phyloP scores from a whole-genome alignment of 164 flowering plant genomes.

The Piper betle region DNA sequence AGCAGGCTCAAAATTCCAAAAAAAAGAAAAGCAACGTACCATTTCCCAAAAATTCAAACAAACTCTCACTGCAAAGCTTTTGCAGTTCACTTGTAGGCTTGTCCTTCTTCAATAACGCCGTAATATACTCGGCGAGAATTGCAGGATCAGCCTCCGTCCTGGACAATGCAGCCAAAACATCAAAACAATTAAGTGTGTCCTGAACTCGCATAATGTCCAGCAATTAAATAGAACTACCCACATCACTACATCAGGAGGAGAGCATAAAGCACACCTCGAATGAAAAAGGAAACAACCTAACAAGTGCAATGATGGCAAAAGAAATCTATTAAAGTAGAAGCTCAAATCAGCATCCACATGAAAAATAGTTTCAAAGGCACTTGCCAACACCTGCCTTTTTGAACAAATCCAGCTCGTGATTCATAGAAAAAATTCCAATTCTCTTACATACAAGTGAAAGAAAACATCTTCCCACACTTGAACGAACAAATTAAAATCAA shows the following conservation, averaged over 20 bases:
- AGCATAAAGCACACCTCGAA: no score
- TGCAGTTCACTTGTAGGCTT: slow-evolving; percentile 19
- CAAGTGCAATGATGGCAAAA: no score
- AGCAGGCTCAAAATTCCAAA: not conserved
- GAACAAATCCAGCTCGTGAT: no score
- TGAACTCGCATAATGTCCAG: not conserved
- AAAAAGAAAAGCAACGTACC: slow-evolving; percentile 10
- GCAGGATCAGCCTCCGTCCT: slow-evolving; percentile 31
- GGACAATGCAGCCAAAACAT: slow-evolving; percentile 8
- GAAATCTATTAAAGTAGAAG: no score
- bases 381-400: no score
- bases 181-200: not conserved
- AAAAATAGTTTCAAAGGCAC: no score
- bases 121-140: slow-evolving; percentile 27
- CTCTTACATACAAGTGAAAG: no score
- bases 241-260: not conserved
- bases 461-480: no score
- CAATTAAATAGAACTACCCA: not conserved
- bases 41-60: slow-evolving; percentile 26
- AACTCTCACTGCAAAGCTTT: slow-evolving; percentile 20
- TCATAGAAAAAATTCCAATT: no score
- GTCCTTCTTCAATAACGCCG: slow-evolving; percentile 24
- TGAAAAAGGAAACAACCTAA: no score
- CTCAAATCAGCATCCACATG: no score
- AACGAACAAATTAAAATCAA: no score